Base-by-base conservation (phyloP, 2,329 filamentous ascomycete genomes). In the Fusarium pseudoanthophilum region DNA sequence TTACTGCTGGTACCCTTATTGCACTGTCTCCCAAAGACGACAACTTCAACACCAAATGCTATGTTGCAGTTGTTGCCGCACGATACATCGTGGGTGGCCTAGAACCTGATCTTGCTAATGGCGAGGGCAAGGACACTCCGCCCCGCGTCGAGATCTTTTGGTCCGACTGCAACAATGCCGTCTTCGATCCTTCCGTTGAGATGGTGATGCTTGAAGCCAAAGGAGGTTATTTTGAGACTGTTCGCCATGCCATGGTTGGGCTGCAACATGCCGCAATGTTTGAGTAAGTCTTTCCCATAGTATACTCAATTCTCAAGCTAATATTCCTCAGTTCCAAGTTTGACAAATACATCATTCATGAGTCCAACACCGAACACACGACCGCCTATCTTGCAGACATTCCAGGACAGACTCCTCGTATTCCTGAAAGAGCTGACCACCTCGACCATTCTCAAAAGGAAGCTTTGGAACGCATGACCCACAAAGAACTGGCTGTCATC, bases 161-260 rank as follows among this genome's bases (percentile, higher is more conserved):
- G 83, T 88, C 89, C 1, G 81, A 87, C 13, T 77, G 85, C 1
- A 83, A 89, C 6, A 88, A 95, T 30, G 84, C 91, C 0, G 67
- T 87, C 6, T 85, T 97, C 55, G 92, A 97, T 76, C 90, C 94
- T 0, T 86, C 88, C 21, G 81, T 88, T 39, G 90, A 92, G 75
- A 91, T 91, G 80, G 81, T 95, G 16, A 97, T 97, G 93, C 83
- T 97, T 0, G 94, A 97, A 78, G 87, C 92, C 2, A 88, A 91
- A 7, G 81, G 82, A 1, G 91, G 92, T 2, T 97, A 95, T 78
- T 97, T 90, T 71, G 95, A 98, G 80, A 90, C 93, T 0, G 87
- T 89, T 42, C 87, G 93, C 1, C 90, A 97, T 78, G 92, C 91
- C 1, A 85, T 98, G 79, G 84, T 89, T 20, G 92, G 92, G 0